Evolutionary conservation across 768 basidiomycete species (phyloP).

Genomic region (Pisolithus orientalis): DNA sequence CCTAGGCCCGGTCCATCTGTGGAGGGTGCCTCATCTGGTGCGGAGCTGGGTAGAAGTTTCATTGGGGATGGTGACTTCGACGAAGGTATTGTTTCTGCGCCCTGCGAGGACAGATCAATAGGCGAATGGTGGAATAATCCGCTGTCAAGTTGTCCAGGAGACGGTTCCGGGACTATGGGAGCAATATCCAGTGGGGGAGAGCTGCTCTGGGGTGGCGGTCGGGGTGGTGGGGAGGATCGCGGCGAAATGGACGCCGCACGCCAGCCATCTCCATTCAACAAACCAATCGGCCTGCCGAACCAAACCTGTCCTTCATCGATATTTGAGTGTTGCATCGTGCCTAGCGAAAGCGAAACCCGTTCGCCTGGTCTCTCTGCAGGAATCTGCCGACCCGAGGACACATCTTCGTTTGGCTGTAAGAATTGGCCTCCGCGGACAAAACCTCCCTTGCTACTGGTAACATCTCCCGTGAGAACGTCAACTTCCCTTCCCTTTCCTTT

Average conservation of each 20-base stretch:
- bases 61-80: conserved; percentile 51
- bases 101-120: conserved; percentile 5
- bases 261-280: conserved; percentile 22
- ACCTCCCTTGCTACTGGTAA: conserved; percentile 30
- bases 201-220: conserved; percentile 24
- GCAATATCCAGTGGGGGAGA: conserved; percentile 13
- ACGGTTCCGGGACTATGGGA: conserved; percentile 1
- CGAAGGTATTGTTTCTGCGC: conserved; percentile 44
- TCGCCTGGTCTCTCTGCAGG: conserved; percentile 14
- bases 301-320: not conserved
- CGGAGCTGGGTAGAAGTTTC: conserved; percentile 30
- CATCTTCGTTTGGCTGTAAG: conserved; percentile 5
- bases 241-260: conserved; percentile 6
- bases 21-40: conserved; percentile 16
- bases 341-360: conserved; percentile 1
- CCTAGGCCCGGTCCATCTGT: conserved; percentile 36
- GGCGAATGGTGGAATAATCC: not conserved
- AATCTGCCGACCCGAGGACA: conserved; percentile 3
- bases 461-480: conserved; percentile 28
- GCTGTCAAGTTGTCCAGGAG: not conserved
- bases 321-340: not conserved
- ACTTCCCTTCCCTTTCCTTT: conserved; percentile 30
- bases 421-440: not conserved
- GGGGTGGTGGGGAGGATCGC: conserved; percentile 7
- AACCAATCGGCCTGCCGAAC: conserved; percentile 32